A percentile compares a stretch with the other conserved stretches of the same genome.
phyloP scores from a whole-genome alignment of 1,284 basidiomycete species.

The Trametes hirsuta region DNA sequence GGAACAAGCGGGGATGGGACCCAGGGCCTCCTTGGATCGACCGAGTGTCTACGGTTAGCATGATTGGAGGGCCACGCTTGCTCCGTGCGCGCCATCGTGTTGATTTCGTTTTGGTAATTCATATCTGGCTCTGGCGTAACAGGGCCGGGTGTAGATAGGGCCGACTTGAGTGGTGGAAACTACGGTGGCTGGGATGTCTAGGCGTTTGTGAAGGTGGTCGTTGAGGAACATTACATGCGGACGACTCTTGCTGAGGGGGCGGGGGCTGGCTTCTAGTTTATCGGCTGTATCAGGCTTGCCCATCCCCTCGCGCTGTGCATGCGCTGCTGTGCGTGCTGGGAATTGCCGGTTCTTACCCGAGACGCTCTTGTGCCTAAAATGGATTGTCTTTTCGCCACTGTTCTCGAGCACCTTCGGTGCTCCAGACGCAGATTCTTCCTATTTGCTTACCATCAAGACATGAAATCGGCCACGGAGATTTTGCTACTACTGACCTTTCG shows the following conservation, averaged over 20 bases:
- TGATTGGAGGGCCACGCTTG: slow-evolving; percentile 11
- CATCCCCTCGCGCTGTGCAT: slow-evolving; percentile 3
- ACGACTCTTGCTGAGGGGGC: background rate
- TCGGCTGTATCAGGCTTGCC: slow-evolving; percentile 20
- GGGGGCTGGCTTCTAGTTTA: slow-evolving; percentile 7
- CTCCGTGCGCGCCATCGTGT: too few species aligned
- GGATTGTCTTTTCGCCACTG: background rate
- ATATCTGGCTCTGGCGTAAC: too few species aligned
- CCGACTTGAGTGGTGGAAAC: too few species aligned
- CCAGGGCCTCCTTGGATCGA: slow-evolving; percentile 18
- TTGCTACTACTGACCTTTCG: too few species aligned
- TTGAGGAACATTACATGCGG: too few species aligned
- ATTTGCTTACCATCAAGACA: background rate
- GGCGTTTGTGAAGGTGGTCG: too few species aligned
- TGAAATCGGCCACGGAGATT: background rate
- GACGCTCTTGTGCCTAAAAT: slow-evolving; percentile 20
- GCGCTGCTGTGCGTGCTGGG: slow-evolving; percentile 14
- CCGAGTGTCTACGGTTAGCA: slow-evolving; percentile 6
- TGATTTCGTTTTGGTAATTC: too few species aligned
- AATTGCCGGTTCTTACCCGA: slow-evolving; percentile 3
- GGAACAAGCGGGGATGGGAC: slow-evolving; percentile 11
- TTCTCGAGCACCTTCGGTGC: background rate
- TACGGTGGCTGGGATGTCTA: too few species aligned
- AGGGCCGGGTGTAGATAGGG: too few species aligned
- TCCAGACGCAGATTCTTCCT: background rate